These are phyloP conservation scores for Hanseniaspora clermontiae DNA, from an alignment of 805 yeast species.

Conservation along the genomic window DNA sequence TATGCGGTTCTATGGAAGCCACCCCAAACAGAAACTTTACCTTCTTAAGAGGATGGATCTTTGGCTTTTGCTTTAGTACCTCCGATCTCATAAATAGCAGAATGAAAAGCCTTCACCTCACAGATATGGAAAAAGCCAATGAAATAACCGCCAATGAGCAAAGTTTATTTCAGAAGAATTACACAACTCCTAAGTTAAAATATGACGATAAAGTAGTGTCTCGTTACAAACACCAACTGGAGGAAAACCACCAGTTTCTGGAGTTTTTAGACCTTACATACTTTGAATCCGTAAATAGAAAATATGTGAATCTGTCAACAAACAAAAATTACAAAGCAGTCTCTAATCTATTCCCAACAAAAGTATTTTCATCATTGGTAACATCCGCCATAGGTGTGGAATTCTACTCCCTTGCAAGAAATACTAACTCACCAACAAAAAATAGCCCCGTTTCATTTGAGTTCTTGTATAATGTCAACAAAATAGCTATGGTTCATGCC, in stretches of 20 bases:
- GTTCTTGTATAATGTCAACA: background rate
- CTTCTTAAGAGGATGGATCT: background rate
- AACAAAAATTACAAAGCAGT: background rate
- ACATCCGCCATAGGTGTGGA: background rate
- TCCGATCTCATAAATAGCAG: background rate
- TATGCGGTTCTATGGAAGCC: background rate
- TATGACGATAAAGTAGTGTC: background rate
- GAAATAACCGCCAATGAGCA: background rate
- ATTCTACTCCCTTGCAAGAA: background rate
- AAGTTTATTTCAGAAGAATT: background rate
- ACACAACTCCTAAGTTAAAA: background rate
- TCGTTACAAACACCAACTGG: background rate
- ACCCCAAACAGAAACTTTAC: background rate
- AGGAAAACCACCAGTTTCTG: background rate
- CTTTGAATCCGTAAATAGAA: background rate
- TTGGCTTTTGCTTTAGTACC: background rate
- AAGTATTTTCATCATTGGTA: background rate
- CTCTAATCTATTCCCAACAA: background rate
- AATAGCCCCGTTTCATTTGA: background rate
- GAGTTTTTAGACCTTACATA: background rate
- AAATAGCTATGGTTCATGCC: background rate
- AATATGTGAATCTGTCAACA: background rate
- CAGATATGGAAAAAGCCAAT: background rate
- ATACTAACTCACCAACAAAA: background rate
- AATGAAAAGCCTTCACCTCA: background rate